Evolutionary conservation across 768 basidiomycete genomes (phyloP).

Genomic region (Daedalea quercina): DNA sequence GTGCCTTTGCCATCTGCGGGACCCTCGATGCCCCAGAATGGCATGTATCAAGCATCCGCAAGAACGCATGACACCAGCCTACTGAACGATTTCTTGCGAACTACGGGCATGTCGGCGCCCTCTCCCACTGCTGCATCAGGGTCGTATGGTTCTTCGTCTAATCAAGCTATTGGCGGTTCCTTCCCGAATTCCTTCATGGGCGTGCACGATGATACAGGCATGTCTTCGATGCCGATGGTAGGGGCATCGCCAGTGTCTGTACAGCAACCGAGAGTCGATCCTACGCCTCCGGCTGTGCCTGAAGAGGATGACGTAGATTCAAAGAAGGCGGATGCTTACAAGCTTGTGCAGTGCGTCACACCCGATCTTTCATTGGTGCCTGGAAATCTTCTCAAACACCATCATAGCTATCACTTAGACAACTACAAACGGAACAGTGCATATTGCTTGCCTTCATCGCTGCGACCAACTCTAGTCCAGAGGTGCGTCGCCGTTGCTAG

Average conservation of each 20-base stretch:
- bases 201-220: slow-evolving; percentile 48
- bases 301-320: slow-evolving; percentile 63
- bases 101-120: slow-evolving; percentile 49
- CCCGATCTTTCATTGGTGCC: background rate
- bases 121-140: slow-evolving; percentile 26
- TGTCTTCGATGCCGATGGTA: slow-evolving; percentile 43
- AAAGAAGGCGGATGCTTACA: slow-evolving; percentile 72
- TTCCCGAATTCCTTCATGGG: slow-evolving; percentile 45
- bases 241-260: slow-evolving; percentile 26
- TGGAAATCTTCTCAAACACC: background rate
- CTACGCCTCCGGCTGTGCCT: slow-evolving; percentile 4
- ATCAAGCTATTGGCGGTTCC: slow-evolving; percentile 18
- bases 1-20: slow-evolving; percentile 42
- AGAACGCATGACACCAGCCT: slow-evolving; percentile 43
- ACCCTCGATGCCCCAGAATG: slow-evolving; percentile 26
- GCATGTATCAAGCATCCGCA: slow-evolving; percentile 38
- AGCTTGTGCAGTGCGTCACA: slow-evolving; percentile 63
- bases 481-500: slow-evolving; percentile 34
- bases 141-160: slow-evolving; percentile 27
- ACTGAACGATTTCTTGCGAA: slow-evolving; percentile 57
- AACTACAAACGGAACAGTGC: slow-evolving; percentile 81
- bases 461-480: slow-evolving; percentile 86
- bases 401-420: slow-evolving; percentile 76
- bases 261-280: slow-evolving; percentile 19
- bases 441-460: slow-evolving; percentile 83